Percentiles rank a stretch among this genome's conserved stretches.
These are phyloP conservation scores for Zizania latifolia DNA, from an alignment of 176 grass and related monocot species.

Conservation along the genomic window DNA sequence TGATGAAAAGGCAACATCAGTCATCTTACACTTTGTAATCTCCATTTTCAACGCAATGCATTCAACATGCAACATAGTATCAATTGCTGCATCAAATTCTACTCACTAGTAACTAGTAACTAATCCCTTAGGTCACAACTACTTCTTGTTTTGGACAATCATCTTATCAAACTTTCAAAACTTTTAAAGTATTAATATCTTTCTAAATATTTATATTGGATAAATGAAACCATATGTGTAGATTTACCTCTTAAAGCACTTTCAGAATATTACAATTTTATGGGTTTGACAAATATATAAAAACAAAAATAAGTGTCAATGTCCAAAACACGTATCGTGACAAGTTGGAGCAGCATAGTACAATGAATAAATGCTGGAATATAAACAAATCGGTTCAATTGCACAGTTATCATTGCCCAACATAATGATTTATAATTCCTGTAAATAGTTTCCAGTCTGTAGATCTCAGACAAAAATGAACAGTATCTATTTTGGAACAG, in stretches of 20 bases:
- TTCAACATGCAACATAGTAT: not conserved
- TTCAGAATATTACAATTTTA: not conserved
- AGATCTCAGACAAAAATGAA: not conserved
- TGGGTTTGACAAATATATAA: not conserved
- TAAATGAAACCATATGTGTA: not conserved
- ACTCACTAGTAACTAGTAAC: too few species aligned
- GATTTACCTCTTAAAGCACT: not conserved
- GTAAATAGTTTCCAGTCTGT: not conserved
- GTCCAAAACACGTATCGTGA: not conserved
- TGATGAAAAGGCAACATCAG: not conserved
- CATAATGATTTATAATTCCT: not conserved
- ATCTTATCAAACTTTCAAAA: not conserved
- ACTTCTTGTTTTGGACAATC: not conserved
- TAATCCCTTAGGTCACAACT: not conserved
- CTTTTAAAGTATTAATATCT: not conserved
- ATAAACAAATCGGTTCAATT: not conserved
- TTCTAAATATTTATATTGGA: not conserved
- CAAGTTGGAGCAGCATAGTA: not conserved
- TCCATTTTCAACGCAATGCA: not conserved
- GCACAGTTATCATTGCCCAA: conserved; percentile 4
- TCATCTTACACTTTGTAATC: not conserved
- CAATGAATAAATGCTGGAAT: not conserved
- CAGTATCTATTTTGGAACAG: not conserved
- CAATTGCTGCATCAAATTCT: not conserved
- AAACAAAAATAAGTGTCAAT: not conserved